These are phyloP conservation scores for Lachnellula suecica DNA, from an alignment of 2,329 filamentous ascomycete genomes.

Conservation along the genomic window DNA sequence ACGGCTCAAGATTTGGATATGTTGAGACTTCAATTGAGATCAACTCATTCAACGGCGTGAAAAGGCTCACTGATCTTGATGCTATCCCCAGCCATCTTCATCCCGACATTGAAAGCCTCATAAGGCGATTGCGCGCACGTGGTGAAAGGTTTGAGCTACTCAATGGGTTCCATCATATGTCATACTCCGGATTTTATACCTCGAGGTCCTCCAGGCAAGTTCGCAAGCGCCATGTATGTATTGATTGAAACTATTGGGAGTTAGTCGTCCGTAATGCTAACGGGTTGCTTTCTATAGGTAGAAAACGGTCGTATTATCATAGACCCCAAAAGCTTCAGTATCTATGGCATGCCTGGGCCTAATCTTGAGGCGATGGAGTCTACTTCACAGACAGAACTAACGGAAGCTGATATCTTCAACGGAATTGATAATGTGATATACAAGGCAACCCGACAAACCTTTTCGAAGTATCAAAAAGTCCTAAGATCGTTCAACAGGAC, in stretches of 20 bases:
- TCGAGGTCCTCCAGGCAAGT: conserved; percentile 15
- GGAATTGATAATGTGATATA: conserved; percentile 14
- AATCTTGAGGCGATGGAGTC: conserved; percentile 8
- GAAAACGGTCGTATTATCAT: conserved; percentile 20
- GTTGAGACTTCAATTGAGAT: conserved; percentile 15
- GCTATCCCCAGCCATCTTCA: conserved; percentile 16
- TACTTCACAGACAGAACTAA: background rate
- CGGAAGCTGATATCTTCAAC: background rate
- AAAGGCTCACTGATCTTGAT: conserved; percentile 13
- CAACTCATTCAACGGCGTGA: conserved; percentile 12
- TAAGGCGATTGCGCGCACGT: conserved; percentile 8
- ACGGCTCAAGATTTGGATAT: conserved; percentile 18
- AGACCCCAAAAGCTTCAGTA: conserved; percentile 16
- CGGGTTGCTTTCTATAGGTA: conserved; percentile 8
- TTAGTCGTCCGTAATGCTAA: conserved; percentile 10
- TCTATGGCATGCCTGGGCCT: conserved; percentile 13
- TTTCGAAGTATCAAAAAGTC: conserved; percentile 11
- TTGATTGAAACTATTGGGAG: background rate
- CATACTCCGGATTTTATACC: conserved; percentile 20
- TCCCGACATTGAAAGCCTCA: conserved; percentile 8
- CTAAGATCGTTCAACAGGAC: conserved; percentile 6
- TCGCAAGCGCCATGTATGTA: conserved; percentile 17
- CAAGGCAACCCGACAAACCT: conserved; percentile 11
- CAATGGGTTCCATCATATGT: conserved; percentile 18
- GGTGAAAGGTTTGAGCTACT: conserved; percentile 12